phyloP scores from a whole-genome alignment of 1,139 yeast genomes.

The Komagataea norvegica region DNA sequence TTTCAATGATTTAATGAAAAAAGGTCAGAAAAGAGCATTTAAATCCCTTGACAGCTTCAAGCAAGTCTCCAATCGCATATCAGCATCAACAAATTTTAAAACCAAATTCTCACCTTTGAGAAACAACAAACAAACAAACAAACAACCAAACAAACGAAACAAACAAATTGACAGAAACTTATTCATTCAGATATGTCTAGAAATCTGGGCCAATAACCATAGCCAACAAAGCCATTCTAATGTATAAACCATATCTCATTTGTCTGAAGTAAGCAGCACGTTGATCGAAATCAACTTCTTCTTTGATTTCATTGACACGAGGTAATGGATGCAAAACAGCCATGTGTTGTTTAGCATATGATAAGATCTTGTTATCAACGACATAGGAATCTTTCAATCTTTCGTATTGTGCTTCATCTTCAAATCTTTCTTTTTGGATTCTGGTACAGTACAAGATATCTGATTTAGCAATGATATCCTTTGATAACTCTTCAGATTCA shows the following conservation, averaged over 20 bases:
- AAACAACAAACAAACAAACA: too few species aligned
- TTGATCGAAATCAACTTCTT: constrained; percentile 98
- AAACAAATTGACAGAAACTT: neutral
- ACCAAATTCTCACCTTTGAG: too few species aligned
- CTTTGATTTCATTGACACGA: constrained; percentile 91
- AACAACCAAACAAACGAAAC: neutral
- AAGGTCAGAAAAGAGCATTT: too few species aligned
- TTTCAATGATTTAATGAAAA: too few species aligned
- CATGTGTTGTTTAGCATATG: constrained; percentile 96
- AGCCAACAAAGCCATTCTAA: constrained; percentile 97
- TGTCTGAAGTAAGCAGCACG: constrained; percentile 99
- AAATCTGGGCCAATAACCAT: constrained; percentile 91
- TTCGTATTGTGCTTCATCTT: constrained; percentile 69
- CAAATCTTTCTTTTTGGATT: constrained; percentile 95
- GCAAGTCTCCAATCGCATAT: too few species aligned
- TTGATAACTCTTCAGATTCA: constrained; percentile 75
- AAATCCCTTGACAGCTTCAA: too few species aligned
- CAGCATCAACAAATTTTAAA: too few species aligned
- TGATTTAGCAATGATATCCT: constrained; percentile 78
- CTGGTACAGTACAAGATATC: constrained; percentile 98
- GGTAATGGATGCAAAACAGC: constrained; percentile 99
- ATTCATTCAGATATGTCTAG: constrained; percentile 13
- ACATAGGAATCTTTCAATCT: constrained; percentile 87
- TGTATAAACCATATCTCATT: constrained; percentile 96
- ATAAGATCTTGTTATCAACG: constrained; percentile 86